These are phyloP conservation scores for Quercus engelmannii DNA, from an alignment of 306 rosid species.

Conservation along the genomic window DNA sequence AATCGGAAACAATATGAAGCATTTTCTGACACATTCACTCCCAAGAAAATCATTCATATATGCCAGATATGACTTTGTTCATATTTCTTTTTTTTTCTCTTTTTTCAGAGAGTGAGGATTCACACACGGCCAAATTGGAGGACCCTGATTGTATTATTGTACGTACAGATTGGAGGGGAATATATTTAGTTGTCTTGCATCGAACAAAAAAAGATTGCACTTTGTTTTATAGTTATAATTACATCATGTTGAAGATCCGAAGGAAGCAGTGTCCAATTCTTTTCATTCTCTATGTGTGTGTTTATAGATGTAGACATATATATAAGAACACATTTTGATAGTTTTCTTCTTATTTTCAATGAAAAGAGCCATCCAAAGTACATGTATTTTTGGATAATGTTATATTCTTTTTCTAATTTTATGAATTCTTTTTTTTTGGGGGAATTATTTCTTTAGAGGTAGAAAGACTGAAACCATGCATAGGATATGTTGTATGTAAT, in stretches of 20 bases:
- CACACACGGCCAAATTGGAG: background rate
- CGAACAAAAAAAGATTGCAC: slow-evolving; percentile 32
- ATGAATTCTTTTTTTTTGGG: too few relatives aligned
- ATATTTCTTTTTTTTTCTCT: background rate
- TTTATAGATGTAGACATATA: background rate
- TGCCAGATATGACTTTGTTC: background rate
- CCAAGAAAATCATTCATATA: background rate
- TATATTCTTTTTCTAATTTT: too few relatives aligned
- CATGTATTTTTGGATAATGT: too few relatives aligned
- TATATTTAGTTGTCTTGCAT: slow-evolving; percentile 31
- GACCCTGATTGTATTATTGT: background rate
- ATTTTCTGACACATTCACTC: background rate
- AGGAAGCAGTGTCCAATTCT: slow-evolving; percentile 12
- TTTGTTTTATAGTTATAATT: slow-evolving; percentile 8
- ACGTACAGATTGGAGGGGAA: slow-evolving; percentile 21
- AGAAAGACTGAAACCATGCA: too few relatives aligned
- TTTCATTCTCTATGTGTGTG: slow-evolving; percentile 8
- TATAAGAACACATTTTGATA: slow-evolving; percentile 1
- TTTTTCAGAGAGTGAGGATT: background rate
- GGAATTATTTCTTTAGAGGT: too few relatives aligned
- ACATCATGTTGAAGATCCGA: slow-evolving; percentile 27
- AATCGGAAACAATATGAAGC: too few relatives aligned
- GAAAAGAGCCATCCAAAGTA: too few relatives aligned
- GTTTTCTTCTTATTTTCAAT: background rate
- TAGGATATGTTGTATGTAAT: too few relatives aligned